Conservation (phyloP, 2,329 filamentous ascomycete genomes). For the Malbranchea zuffiana region DNA sequence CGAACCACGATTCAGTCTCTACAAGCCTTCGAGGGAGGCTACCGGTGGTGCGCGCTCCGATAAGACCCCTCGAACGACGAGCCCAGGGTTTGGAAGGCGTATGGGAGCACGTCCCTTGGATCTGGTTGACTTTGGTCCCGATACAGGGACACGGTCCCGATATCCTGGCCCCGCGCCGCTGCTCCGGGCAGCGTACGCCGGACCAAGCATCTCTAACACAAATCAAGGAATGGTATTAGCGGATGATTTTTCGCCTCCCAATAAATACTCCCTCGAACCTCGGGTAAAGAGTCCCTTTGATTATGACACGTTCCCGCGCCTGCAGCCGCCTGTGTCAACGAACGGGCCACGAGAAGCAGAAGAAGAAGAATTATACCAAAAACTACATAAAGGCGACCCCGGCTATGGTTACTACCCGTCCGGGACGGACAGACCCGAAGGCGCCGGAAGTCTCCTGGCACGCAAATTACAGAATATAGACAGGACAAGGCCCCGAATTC, state of each 20-base stretch:
- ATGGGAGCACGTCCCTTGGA: conserved; percentile 13
- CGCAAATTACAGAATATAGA: conserved; percentile 55
- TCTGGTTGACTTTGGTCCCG: conserved; percentile 5
- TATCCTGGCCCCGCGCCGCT: neutral
- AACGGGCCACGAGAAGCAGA: conserved; percentile 17
- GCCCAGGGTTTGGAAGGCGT: conserved; percentile 42
- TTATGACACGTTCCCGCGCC: neutral
- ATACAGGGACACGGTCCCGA: neutral
- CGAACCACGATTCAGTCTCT: conserved; percentile 74
- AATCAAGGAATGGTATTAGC: neutral
- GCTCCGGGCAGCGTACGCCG: neutral
- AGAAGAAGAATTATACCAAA: conserved; percentile 46
- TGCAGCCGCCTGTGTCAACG: neutral
- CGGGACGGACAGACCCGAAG: conserved; percentile 27
- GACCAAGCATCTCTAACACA: neutral
- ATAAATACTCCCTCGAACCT: conserved; percentile 15
- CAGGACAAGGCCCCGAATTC: no score
- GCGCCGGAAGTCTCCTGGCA: conserved; percentile 57
- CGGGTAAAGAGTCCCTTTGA: no score
- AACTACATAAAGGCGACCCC: conserved; percentile 55
- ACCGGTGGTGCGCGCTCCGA: conserved; percentile 41
- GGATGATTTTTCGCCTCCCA: neutral
- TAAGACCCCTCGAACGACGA: no score
- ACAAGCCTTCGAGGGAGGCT: conserved; percentile 54
- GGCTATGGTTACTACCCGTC: conserved; percentile 52